A percentile compares a stretch with the other conserved stretches of the same genome.
phyloP scores from a whole-genome alignment of 768 basidiomycete species.

The Suillus tomentosus region DNA sequence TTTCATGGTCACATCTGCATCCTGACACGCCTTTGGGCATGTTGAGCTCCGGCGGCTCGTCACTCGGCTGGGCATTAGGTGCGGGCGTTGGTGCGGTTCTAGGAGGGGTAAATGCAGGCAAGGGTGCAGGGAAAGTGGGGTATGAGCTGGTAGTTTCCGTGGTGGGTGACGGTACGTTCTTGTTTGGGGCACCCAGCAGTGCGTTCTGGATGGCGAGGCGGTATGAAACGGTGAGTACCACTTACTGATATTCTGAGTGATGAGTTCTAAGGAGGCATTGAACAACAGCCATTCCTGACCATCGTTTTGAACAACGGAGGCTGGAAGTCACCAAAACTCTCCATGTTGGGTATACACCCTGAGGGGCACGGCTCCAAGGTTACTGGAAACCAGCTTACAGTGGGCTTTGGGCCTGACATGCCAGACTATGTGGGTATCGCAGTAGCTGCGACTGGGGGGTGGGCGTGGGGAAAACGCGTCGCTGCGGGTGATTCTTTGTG shows the following conservation, averaged over 20 bases:
- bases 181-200: slow-evolving; percentile 67
- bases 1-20: slow-evolving; percentile 60
- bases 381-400: slow-evolving; percentile 51
- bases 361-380: slow-evolving; percentile 50
- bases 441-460: slow-evolving; percentile 66
- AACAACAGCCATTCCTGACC: slow-evolving; percentile 63
- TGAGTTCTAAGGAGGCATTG: neutral
- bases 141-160: slow-evolving; percentile 58
- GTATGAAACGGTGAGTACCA: slow-evolving; percentile 57
- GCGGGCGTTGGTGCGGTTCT: slow-evolving; percentile 62
- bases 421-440: slow-evolving; percentile 68
- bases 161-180: slow-evolving; percentile 70
- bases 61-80: slow-evolving; percentile 69
- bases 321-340: slow-evolving; percentile 65
- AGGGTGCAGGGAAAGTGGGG: slow-evolving; percentile 23
- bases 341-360: slow-evolving; percentile 68
- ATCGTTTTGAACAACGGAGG: slow-evolving; percentile 74
- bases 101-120: slow-evolving; percentile 37
- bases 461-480: slow-evolving; percentile 56
- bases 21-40: slow-evolving; percentile 52
- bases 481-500: slow-evolving; percentile 29
- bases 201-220: slow-evolving; percentile 74
- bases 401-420: slow-evolving; percentile 63
- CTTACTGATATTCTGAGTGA: neutral
- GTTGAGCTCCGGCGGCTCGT: slow-evolving; percentile 61